Percentiles rank a stretch among this genome's conserved stretches.
phyloP scores from a whole-genome alignment of 2,329 filamentous ascomycete genomes.

The Diplodia scrobiculata region DNA sequence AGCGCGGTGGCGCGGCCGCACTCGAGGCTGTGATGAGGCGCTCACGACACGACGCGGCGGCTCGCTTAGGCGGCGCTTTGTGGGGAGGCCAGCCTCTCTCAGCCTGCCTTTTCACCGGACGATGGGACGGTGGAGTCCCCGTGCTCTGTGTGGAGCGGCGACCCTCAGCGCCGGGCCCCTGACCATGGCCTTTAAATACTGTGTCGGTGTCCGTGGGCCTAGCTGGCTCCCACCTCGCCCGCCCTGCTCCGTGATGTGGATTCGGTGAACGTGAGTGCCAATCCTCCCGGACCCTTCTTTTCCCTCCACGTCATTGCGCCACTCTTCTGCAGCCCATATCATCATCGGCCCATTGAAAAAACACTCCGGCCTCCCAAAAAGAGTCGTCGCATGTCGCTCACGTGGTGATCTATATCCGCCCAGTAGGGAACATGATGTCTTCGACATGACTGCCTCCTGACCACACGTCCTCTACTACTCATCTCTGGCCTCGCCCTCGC shows the following conservation, averaged over 20 bases:
- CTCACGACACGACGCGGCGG: background rate
- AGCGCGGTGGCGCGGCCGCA: constrained; percentile 45
- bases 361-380: background rate
- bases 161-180: constrained; percentile 2
- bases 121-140: constrained; percentile 4
- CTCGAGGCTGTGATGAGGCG: constrained; percentile 52
- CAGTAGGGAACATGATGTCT: constrained; percentile 10
- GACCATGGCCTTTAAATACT: constrained; percentile 16
- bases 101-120: background rate
- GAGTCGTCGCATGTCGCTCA: constrained; percentile 2
- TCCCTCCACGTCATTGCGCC: constrained; percentile 18
- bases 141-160: constrained; percentile 13
- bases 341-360: constrained; percentile 22
- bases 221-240: background rate
- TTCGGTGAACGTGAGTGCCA: constrained; percentile 19
- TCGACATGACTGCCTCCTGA: constrained; percentile 12
- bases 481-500: background rate
- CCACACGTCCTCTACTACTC: background rate
- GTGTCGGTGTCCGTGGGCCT: background rate
- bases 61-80: background rate
- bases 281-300: constrained; percentile 3
- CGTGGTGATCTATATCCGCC: constrained; percentile 3
- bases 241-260: background rate
- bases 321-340: constrained; percentile 2
- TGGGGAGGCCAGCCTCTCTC: background rate